Evolutionary conservation across 768 basidiomycete species (phyloP).

Genomic region (Amanita rimosa): DNA sequence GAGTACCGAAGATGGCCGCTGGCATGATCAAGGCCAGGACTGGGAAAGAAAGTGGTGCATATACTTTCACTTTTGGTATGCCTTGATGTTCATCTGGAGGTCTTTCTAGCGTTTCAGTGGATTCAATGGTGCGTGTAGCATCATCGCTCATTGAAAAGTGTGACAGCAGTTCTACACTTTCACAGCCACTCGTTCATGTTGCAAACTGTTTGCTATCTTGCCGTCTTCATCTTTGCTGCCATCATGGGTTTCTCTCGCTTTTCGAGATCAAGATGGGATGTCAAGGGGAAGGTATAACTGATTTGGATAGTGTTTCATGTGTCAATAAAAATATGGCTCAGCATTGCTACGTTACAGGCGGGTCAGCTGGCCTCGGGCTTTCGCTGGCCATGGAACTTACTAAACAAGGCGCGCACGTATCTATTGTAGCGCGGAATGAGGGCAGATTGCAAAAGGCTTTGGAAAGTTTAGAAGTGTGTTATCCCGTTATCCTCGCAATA

Average conservation of each 20-base stretch:
- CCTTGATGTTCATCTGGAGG: slow-evolving; percentile 20
- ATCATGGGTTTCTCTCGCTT: slow-evolving; percentile 12
- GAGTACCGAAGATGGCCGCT: slow-evolving; percentile 74
- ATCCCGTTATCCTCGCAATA: slow-evolving; percentile 21
- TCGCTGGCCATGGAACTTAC: slow-evolving; percentile 58
- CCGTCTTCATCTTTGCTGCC: not conserved
- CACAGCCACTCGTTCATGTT: not conserved
- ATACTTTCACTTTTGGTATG: slow-evolving; percentile 20
- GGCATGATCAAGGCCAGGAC: slow-evolving; percentile 68
- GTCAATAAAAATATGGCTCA: slow-evolving; percentile 16
- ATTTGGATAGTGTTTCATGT: not conserved
- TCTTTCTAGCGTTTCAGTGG: slow-evolving; percentile 23
- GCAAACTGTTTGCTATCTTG: too few species aligned
- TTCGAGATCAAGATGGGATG: slow-evolving; percentile 34
- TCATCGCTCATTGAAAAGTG: not conserved
- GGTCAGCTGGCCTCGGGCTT: slow-evolving; percentile 72
- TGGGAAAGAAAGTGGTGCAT: slow-evolving; percentile 46
- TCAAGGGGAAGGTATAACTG: slow-evolving; percentile 28
- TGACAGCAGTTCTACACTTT: too few species aligned
- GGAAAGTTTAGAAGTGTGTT: slow-evolving; percentile 50
- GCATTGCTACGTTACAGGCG: slow-evolving; percentile 85
- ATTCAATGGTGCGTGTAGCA: slow-evolving; percentile 9
- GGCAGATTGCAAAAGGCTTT: slow-evolving; percentile 51
- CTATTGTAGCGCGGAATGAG: slow-evolving; percentile 74
- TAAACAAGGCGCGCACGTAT: slow-evolving; percentile 66